phyloP scores from a whole-genome alignment of 1,139 yeast species.

The Candida anutae region DNA sequence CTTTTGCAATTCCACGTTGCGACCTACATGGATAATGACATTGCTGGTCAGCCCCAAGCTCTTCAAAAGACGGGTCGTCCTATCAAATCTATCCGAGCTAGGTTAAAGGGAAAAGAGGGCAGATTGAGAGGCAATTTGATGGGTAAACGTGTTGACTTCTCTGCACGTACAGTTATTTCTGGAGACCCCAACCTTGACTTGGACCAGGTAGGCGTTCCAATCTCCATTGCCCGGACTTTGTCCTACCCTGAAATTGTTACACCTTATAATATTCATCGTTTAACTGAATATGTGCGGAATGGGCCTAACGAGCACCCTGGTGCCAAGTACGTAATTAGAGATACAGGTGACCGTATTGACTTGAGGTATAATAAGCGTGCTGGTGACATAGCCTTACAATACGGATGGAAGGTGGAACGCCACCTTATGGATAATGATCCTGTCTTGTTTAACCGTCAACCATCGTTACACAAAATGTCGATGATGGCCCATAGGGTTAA shows the following conservation, averaged over 20 bases:
- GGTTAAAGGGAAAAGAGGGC: constrained; percentile 98
- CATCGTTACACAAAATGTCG: constrained; percentile 97
- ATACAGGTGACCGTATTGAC: constrained; percentile 97
- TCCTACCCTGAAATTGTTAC: constrained; percentile 97
- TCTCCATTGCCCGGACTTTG: constrained; percentile 89
- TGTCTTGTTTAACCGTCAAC: constrained; percentile 96
- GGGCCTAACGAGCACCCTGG: constrained; percentile 99
- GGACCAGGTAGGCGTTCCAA: constrained; percentile 98
- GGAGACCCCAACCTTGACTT: constrained; percentile 98
- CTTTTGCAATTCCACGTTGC: constrained; percentile 96
- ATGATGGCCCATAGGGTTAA: constrained; percentile 99
- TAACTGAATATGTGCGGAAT: constrained; percentile 88
- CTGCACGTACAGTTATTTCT: constrained; percentile 98
- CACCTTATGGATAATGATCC: constrained; percentile 97
- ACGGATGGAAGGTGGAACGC: constrained; percentile 99
- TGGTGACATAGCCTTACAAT: constrained; percentile 94
- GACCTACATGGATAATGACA: constrained; percentile 99
- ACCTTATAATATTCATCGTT: constrained; percentile 88
- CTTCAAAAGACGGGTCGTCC: constrained; percentile 98
- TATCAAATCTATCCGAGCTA: constrained; percentile 94
- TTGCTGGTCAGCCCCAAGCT: constrained; percentile 99
- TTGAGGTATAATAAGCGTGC: constrained; percentile 95
- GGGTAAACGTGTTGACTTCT: constrained; percentile 99
- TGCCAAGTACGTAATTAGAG: constrained; percentile 96
- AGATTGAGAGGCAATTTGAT: constrained; percentile 95